Evolutionary conservation across 2,329 filamentous ascomycete species (phyloP).

Genomic region (Fusarium chaquense): DNA sequence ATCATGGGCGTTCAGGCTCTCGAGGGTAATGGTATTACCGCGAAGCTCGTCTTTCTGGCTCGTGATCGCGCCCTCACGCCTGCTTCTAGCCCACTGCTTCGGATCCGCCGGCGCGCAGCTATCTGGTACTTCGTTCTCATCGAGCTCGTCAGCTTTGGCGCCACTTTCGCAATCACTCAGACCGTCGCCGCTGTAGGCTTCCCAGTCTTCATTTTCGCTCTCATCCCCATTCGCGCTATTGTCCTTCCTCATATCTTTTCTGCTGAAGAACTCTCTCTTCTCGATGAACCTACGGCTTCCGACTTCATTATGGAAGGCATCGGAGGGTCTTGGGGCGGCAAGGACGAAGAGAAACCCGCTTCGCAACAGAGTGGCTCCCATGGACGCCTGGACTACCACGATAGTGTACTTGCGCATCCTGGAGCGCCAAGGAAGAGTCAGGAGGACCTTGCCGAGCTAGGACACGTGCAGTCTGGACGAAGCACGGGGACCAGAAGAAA

Average conservation of each 20-base stretch:
- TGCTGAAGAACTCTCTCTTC: conserved; percentile 67
- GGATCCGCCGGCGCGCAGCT: conserved; percentile 71
- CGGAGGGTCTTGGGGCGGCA: conserved; percentile 69
- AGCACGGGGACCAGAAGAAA: conserved; percentile 50
- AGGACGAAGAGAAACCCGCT: conserved; percentile 39
- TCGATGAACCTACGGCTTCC: conserved; percentile 82
- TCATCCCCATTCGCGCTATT: conserved; percentile 75
- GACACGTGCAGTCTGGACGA: conserved; percentile 46
- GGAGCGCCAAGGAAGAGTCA: conserved; percentile 50
- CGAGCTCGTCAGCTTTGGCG: conserved; percentile 77
- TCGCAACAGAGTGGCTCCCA: conserved; percentile 21
- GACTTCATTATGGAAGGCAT: conserved; percentile 82
- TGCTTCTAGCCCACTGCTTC: conserved; percentile 68
- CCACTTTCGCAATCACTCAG: conserved; percentile 85
- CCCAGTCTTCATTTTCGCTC: conserved; percentile 76
- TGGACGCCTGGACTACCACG: conserved; percentile 23
- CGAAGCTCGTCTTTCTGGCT: conserved; percentile 77
- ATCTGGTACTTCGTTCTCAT: conserved; percentile 78
- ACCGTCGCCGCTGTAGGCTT: conserved; percentile 87
- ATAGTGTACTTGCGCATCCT: conserved; percentile 47
- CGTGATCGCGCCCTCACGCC: conserved; percentile 74
- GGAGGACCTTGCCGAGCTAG: conserved; percentile 54
- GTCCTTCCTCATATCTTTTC: conserved; percentile 73
- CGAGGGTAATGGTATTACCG: conserved; percentile 80
- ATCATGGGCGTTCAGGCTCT: conserved; percentile 86